phyloP scores from a whole-genome alignment of 1,284 basidiomycete genomes.

The Porogramme epimiltina region DNA sequence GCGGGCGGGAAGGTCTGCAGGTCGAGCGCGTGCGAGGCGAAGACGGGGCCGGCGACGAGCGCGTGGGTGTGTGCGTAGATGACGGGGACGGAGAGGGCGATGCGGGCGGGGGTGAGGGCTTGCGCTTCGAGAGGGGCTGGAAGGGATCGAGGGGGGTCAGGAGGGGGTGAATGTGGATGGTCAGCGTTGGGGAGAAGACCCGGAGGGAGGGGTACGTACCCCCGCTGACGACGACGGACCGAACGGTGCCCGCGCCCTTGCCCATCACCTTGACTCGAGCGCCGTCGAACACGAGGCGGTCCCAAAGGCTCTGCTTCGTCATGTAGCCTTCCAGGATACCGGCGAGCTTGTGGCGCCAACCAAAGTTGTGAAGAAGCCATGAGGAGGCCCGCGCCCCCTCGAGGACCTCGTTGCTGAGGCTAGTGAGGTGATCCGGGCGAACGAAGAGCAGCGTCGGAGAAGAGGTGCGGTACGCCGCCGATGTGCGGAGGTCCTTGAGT shows the following conservation, averaged over 20 bases:
- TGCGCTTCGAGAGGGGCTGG: constrained; percentile 39
- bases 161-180: not conserved
- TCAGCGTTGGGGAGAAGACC: not conserved
- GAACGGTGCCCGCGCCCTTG: constrained; percentile 56
- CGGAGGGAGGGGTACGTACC: constrained; percentile 42
- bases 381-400: constrained; percentile 54
- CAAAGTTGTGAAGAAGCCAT: constrained; percentile 55
- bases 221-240: constrained; percentile 63
- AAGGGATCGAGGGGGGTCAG: constrained; percentile 9
- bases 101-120: constrained; percentile 57
- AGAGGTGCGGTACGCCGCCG: constrained; percentile 54
- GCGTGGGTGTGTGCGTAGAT: constrained; percentile 64
- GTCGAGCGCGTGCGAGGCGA: constrained; percentile 76
- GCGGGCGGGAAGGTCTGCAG: constrained; percentile 63
- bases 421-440: constrained; percentile 58
- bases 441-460: constrained; percentile 69
- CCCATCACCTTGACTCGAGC: constrained; percentile 64
- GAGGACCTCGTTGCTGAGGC: constrained; percentile 51
- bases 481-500: constrained; percentile 49
- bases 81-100: constrained; percentile 72
- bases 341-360: constrained; percentile 73
- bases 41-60: constrained; percentile 64
- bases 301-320: constrained; percentile 78
- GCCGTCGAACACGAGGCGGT: constrained; percentile 67
- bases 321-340: constrained; percentile 68